A percentile compares a stretch with the other conserved stretches of the same genome.
Evolutionary conservation across 306 rosid genomes (phyloP).

Genomic region (Morella rubra): DNA sequence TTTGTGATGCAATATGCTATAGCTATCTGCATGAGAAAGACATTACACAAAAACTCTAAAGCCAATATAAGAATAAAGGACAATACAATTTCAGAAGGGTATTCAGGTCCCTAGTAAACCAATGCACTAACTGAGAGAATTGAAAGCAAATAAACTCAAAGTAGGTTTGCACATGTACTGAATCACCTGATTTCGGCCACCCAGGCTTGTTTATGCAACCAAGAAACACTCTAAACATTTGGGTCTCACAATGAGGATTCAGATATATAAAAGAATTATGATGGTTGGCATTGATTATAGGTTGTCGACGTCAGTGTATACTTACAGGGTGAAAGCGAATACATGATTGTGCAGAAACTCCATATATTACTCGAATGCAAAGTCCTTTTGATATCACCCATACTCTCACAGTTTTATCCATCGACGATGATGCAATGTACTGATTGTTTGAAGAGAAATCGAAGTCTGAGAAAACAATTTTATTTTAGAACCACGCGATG

Average conservation of each 20-base stretch:
- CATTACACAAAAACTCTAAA: background rate
- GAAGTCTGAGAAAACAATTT: slow-evolving; percentile 70
- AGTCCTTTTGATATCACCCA: slow-evolving; percentile 89
- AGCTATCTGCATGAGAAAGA: background rate
- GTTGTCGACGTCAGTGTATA: slow-evolving; percentile 25
- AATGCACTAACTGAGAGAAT: background rate
- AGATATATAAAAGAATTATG: background rate
- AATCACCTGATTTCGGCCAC: background rate
- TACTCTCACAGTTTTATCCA: slow-evolving; percentile 95
- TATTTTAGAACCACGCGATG: slow-evolving; percentile 28
- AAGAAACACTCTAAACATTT: background rate
- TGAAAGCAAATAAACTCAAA: background rate
- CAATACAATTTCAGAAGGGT: background rate
- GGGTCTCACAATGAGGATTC: background rate
- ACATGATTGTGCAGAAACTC: slow-evolving; percentile 86
- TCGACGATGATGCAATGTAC: slow-evolving; percentile 89
- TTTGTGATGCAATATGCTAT: background rate
- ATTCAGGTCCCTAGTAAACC: background rate
- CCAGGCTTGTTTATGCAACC: background rate
- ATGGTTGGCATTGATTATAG: background rate
- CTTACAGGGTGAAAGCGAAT: slow-evolving; percentile 99
- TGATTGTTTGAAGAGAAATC: slow-evolving; percentile 95
- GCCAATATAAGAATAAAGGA: background rate
- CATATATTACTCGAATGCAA: slow-evolving; percentile 96
- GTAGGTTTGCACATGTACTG: background rate